Conservation (phyloP, 1,284 basidiomycete species). For the Ustilago xerochloae region DNA sequence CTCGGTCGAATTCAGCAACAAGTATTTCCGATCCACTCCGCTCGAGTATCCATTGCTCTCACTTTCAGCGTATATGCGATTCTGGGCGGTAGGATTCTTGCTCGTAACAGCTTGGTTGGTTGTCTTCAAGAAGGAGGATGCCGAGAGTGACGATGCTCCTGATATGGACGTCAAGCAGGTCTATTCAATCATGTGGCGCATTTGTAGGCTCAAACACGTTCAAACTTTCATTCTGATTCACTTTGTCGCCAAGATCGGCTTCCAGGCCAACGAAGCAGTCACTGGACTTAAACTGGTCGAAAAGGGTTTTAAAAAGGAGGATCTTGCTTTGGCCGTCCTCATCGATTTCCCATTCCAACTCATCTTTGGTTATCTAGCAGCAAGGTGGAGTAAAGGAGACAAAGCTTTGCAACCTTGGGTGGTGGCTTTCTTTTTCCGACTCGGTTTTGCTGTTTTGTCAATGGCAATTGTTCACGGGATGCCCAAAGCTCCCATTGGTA, state of each 20-base stretch:
- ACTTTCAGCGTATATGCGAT: slow-evolving; percentile 83
- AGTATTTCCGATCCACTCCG: slow-evolving; percentile 75
- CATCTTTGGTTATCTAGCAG: slow-evolving; percentile 93
- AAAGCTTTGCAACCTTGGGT: slow-evolving; percentile 76
- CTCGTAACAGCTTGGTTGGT: slow-evolving; percentile 86
- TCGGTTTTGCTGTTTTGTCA: slow-evolving; percentile 77
- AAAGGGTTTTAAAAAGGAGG: slow-evolving; percentile 93
- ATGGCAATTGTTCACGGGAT: slow-evolving; percentile 86
- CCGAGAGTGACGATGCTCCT: slow-evolving; percentile 68
- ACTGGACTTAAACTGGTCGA: slow-evolving; percentile 95
- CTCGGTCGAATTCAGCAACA: slow-evolving; percentile 86
- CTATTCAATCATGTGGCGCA: slow-evolving; percentile 93
- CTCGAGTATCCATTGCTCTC: slow-evolving; percentile 83
- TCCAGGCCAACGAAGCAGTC: slow-evolving; percentile 92
- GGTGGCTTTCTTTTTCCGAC: slow-evolving; percentile 87
- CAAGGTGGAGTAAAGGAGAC: slow-evolving; percentile 76
- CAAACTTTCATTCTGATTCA: slow-evolving; percentile 89
- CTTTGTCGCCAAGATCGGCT: slow-evolving; percentile 92
- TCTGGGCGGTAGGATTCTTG: slow-evolving; percentile 85
- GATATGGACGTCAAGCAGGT: slow-evolving; percentile 92
- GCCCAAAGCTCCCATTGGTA: slow-evolving; percentile 74
- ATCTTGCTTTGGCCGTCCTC: slow-evolving; percentile 91
- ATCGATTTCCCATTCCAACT: slow-evolving; percentile 99
- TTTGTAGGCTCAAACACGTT: slow-evolving; percentile 90
- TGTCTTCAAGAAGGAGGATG: slow-evolving; percentile 87